Base-by-base conservation (phyloP, 176 grass and related monocot genomes). In the Metroxylon sagu region DNA sequence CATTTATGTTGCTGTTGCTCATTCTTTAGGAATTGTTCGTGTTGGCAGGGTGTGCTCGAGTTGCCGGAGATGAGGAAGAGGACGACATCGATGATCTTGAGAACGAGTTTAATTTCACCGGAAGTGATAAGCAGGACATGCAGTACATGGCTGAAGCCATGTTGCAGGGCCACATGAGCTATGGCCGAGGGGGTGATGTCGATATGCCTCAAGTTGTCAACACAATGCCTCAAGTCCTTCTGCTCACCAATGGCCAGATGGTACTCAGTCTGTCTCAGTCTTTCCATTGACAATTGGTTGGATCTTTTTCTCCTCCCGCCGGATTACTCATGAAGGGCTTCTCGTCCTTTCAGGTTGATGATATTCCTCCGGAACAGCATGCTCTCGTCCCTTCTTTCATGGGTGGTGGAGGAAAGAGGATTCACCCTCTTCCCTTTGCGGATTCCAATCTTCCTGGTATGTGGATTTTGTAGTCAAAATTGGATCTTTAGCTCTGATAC, bases 321-420 rank as follows among this genome's bases (percentile, higher is more conserved):
- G 31, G 17, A 49, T 48, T 26, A 21, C 65, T 55, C 4, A 68
- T 55, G 64, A 4, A 19, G 3, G 28, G 5, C 1, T 30, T 15
- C 14, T 29, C 6, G 55, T 39, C 30, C 25, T 35, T 50, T 29
- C 64, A 95, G 89, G 78, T 89, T 29, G 89, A 95, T 60, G 89
- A 95, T 59, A 95, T 95, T 67, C 89, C 85, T 16, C 89, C 85
- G 4, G 89, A 95, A 72, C 85, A 95, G 82, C 89, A 95, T 81
- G 89, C 89, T 16, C 83, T 95, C 10, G 89, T 95, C 64, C 89
- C 89, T 50, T 82, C 89, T 49, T 95, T 82, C 72, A 85, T 85
- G 78, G 76, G 89, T 6, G 78, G 87, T 0, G 89, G 85, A 10
- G 81, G 78, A 16, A 95, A 89, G 78, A 82, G 89, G 78, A 95